These are phyloP conservation scores for Isabelozyma rhagii DNA, from an alignment of 805 yeast species.

Conservation along the genomic window DNA sequence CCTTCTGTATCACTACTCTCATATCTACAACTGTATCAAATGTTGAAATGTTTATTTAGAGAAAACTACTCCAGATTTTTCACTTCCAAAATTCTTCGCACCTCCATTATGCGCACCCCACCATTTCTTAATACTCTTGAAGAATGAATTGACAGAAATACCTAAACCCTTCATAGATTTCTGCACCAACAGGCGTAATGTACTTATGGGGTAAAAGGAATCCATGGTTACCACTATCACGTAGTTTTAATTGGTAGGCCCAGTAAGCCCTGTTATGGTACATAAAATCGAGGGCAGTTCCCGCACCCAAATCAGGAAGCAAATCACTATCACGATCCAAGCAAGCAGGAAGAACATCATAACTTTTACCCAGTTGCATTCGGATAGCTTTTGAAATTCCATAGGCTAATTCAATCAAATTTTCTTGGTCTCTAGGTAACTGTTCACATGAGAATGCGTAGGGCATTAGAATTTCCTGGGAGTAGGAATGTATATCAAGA, in stretches of 20 bases:
- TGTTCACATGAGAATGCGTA: constrained; percentile 76
- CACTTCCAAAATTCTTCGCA: background rate
- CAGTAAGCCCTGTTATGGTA: constrained; percentile 77
- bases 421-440: constrained; percentile 76
- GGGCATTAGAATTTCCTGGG: constrained; percentile 80
- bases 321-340: constrained; percentile 73
- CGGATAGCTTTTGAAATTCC: constrained; percentile 77
- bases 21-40: constrained; percentile 29
- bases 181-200: constrained; percentile 75
- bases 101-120: no score
- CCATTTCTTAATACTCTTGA: constrained; percentile 16
- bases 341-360: constrained; percentile 75
- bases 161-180: constrained; percentile 63
- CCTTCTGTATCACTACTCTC: constrained; percentile 91
- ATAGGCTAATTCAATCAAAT: constrained; percentile 74
- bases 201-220: constrained; percentile 69
- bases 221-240: constrained; percentile 83
- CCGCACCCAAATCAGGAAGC: constrained; percentile 72
- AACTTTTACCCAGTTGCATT: constrained; percentile 56
- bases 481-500: constrained; percentile 79
- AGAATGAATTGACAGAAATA: constrained; percentile 51
- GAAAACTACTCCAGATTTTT: background rate
- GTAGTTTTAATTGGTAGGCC: constrained; percentile 79
- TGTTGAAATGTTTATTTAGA: background rate
- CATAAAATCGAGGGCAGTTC: constrained; percentile 80